Base-by-base conservation (phyloP, 331 rosid species). In the Dryas integrifolia region DNA sequence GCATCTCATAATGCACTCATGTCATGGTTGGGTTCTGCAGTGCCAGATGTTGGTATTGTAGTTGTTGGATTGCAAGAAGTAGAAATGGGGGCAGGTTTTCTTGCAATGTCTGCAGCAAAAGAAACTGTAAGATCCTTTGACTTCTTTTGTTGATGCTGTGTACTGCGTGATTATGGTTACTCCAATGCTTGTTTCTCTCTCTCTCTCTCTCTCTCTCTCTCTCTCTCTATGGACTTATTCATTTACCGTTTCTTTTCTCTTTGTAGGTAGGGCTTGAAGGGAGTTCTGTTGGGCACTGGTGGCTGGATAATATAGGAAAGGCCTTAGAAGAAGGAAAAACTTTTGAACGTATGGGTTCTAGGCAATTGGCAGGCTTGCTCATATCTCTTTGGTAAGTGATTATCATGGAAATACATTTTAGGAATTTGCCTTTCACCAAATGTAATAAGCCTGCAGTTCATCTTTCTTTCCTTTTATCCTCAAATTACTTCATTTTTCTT, bases 241-340 rank as follows among this genome's bases (percentile, higher is more conserved):
- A 78, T 68, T 77, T 48, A 83, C 72, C 59, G 39, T 46, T 74
- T 75, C 39, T 67, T 47, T 83, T 76, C 50, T 71, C 66, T 80
- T 72, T 87, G 83, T 87, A 91, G 98, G 98, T 95, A 84, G 99
- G 99, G 81, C 98, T 95, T 67, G 99, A 95, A 90, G 99, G 99
- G 80, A 95, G 99, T 82, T 86, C 98, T 26, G 90, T 86, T 67
- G 99, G 99, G 69, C 90, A 95, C 72, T 92, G 96, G 96, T 95
- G 99, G 98, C 77, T 95, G 73, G 97, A 95, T 81, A 86, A 96
- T 69, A 92, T 95, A 61, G 99, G 99, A 72, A 95, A 92, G 89
- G 90, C 97, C 70, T 77, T 95, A 70, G 96, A 90, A 67, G 98
- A 92, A 82, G 90, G 93, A 68, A 86, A 83, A 83, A 81, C 86